Base-by-base conservation (phyloP, 176 grass and related monocot genomes). In the Zoysia pacifica region DNA sequence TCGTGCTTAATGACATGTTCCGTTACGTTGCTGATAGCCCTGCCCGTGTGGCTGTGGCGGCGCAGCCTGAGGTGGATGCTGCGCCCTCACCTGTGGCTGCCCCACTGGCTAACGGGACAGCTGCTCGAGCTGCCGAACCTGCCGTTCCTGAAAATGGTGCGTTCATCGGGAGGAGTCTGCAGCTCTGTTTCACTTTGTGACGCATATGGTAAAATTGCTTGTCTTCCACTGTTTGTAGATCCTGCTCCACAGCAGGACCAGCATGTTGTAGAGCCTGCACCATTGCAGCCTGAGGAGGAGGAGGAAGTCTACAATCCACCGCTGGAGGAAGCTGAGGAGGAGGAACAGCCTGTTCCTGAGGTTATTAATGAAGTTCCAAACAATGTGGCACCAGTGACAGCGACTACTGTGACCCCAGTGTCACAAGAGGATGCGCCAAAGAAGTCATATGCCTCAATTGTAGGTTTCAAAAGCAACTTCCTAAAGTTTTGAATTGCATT, bases 371-470 rank as follows among this genome's bases (percentile, higher is more conserved):
- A 91, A 88, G 62, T 81, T 42, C 84, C 86, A 5, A 85, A 78
- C 65, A 85, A 72, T 91, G 66, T 62, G 74, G 54, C 48, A 7
- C 37, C 71, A 6, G 65, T 56, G 37, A 44, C 50, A 18, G 61
- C 37, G 15, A 65, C 67, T 72, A n/a, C 79, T 19, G 51, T 44
- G 67, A 44, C 77, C 36, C 18, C 72, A 10, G 9, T n/a, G 12
- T 49, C 46, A 0, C 86, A 87, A 7, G 89, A 97, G 15, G 89
- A 90, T 76, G 84, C 82, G 39, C 89, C 89, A 68, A 93, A 91
- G 69, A 93, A 97, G 79, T 93, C 91, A 11, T 97, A 93, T 5
- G 88, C 90, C 83, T 97, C 90, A n/a, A 97, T 97, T 89, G 93
- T 97, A 93, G 70, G 90, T 86, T 65, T 54, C 8, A 9, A 40